These are phyloP conservation scores for Litchi chinensis DNA, from an alignment of 345 rosid species.

Conservation along the genomic window DNA sequence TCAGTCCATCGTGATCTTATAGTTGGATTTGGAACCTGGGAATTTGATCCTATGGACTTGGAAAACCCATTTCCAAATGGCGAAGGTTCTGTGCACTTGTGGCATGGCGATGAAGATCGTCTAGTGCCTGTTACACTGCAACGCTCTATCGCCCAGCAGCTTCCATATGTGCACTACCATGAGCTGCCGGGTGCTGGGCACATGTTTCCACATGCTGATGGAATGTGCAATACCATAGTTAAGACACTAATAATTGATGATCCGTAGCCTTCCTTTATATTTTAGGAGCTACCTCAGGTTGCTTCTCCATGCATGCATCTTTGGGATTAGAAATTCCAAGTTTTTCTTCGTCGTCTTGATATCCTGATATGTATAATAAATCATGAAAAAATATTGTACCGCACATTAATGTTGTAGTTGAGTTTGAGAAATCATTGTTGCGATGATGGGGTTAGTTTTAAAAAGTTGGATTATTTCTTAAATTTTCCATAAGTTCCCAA, in stretches of 20 bases:
- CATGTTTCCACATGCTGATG: conserved; percentile 44
- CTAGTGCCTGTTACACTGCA: conserved; percentile 55
- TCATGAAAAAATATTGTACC: conserved; percentile 10
- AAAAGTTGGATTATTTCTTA: no score
- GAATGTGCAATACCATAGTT: conserved; percentile 44
- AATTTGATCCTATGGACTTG: conserved; percentile 55
- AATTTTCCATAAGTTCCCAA: no score
- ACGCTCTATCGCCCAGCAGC: conserved; percentile 49
- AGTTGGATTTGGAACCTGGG: conserved; percentile 60
- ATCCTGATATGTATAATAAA: conserved; percentile 12
- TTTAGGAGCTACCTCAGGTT: neutral
- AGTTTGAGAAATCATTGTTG: conserved; percentile 1
- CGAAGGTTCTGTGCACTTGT: conserved; percentile 56
- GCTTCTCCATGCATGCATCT: neutral
- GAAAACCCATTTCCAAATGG: conserved; percentile 48
- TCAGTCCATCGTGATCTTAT: conserved; percentile 52
- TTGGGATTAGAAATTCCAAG: neutral
- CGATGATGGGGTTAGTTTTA: neutral
- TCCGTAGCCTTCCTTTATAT: neutral
- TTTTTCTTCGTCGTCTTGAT: neutral
- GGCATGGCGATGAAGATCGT: conserved; percentile 67
- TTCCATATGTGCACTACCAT: conserved; percentile 65
- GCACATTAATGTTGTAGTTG: neutral
- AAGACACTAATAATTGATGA: conserved; percentile 45
- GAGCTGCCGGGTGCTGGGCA: conserved; percentile 64